Evolutionary conservation across 805 yeast genomes (phyloP), one percentile per base, ranked within the genome.

Genomic region (Zygotorulaspora chibaensis): DNA sequence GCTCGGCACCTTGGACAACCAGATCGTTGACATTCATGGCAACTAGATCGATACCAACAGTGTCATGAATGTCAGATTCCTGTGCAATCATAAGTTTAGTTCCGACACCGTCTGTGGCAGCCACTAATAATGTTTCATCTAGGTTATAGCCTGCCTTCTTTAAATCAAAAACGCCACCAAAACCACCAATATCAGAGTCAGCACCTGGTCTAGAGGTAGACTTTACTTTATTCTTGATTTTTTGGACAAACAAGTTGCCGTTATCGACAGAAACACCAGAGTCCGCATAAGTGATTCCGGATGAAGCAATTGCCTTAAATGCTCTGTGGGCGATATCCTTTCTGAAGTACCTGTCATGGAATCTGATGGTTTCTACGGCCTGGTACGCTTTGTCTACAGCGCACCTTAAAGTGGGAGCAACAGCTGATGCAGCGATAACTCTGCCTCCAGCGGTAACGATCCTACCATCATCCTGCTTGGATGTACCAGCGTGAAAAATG

Each of bases 31-130:
- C 99, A 64, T 90, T 95, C 99, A 93, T 93, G 49, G 98, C 99
- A 42, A 93, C 99, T 53, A 93, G 77, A 69, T 93, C 99, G 57
- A 93, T 88, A 64, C 99, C 99, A 36, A 93, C 99, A n/a, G 99
- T 91, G 65, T 88, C 81, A 64, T 95, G 98, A 47, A 85, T 86
- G 58, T 83, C 74, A 70, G 90, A 75, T 54, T 80, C 80, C 72
- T 93, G 98, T 1, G 98, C 99, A 63, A 95, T 81, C 75, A 89
- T 82, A 55, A 93, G 79, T 71, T 93, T 93, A 50, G 99, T 91
- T 55, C 99, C 99, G 47, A 93, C 98, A 70, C 99, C 99, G 70
- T 93, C 99, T 38, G 99, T 93, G 48, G 99, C 98, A 48, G 93
- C 96, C 35, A 93, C 98, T 48, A 93, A 73, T 46, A 93, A 69